Percentiles rank a stretch among this genome's conserved stretches.
phyloP scores from a whole-genome alignment of 306 rosid genomes.

The Fagus crenata region DNA sequence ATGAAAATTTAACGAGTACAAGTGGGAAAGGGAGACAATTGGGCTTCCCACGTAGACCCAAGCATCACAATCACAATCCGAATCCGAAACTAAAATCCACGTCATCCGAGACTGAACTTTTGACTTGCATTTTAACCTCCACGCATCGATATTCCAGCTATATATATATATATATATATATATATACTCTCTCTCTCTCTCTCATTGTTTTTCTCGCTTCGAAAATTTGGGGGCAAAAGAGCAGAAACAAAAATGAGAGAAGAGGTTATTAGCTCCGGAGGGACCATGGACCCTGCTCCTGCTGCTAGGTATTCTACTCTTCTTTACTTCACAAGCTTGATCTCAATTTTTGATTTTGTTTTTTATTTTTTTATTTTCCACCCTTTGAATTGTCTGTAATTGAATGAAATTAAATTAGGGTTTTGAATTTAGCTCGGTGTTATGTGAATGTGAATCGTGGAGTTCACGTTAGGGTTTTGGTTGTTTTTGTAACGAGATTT shows the following conservation, averaged over 20 bases:
- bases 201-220: neutral
- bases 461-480: slow-evolving; percentile 9
- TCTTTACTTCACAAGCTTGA: neutral
- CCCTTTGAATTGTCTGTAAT: slow-evolving; percentile 6
- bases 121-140: slow-evolving; percentile 21
- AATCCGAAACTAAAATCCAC: neutral
- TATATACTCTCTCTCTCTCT: neutral
- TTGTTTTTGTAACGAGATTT: slow-evolving; percentile 17
- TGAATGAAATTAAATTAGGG: slow-evolving; percentile 32
- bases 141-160: neutral
- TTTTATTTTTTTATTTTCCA: neutral
- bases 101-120: neutral
- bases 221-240: neutral
- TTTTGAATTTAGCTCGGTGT: slow-evolving; percentile 29
- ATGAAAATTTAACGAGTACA: no score
- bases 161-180: neutral
- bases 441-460: neutral
- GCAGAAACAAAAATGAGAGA: slow-evolving; percentile 60
- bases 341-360: slow-evolving; percentile 34
- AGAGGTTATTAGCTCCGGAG: slow-evolving; percentile 96
- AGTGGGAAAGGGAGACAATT: no score
- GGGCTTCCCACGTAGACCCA: no score
- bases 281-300: slow-evolving; percentile 78
- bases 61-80: neutral
- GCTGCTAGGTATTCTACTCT: slow-evolving; percentile 67